Evolutionary conservation across 2,329 filamentous ascomycete species (phyloP).

Genomic region (Bretziella fagacearum): DNA sequence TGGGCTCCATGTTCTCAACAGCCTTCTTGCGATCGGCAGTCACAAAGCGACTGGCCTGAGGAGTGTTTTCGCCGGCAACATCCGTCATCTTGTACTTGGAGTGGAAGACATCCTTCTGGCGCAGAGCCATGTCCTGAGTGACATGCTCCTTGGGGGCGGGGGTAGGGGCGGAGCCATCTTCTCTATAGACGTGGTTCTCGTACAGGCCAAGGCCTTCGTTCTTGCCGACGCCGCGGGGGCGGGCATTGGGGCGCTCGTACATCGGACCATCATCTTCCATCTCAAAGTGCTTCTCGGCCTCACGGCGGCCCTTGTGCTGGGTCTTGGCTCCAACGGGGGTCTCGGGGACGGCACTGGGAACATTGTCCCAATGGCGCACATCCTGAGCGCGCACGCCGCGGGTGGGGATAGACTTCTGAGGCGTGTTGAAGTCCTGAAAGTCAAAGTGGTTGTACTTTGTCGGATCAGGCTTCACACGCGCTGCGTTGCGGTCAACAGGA

Average conservation of each 20-base stretch:
- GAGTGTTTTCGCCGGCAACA: slow-evolving; percentile 35
- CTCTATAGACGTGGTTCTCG: slow-evolving; percentile 55
- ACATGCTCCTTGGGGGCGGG: slow-evolving; percentile 23
- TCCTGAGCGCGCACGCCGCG: slow-evolving; percentile 49
- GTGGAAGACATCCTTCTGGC: slow-evolving; percentile 50
- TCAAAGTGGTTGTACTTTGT: slow-evolving; percentile 14
- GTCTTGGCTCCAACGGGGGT: slow-evolving; percentile 39
- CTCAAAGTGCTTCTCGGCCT: slow-evolving; percentile 70
- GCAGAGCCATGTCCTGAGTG: slow-evolving; percentile 10
- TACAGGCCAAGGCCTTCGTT: slow-evolving; percentile 36
- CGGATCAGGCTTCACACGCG: slow-evolving; percentile 11
- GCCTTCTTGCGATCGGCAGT: slow-evolving; percentile 48
- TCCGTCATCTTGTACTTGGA: slow-evolving; percentile 64
- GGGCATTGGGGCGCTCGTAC: slow-evolving; percentile 32
- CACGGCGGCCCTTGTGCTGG: slow-evolving; percentile 52
- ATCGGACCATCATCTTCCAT: slow-evolving; percentile 47
- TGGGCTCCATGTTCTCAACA: slow-evolving; percentile 55
- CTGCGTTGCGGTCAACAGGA: slow-evolving; percentile 19
- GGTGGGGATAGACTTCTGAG: slow-evolving; percentile 48
- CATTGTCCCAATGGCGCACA: slow-evolving; percentile 62
- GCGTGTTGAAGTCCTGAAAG: slow-evolving; percentile 77
- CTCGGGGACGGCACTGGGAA: slow-evolving; percentile 31
- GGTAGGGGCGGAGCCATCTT: slow-evolving; percentile 29
- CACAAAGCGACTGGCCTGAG: slow-evolving; percentile 27
- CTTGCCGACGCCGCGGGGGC: slow-evolving; percentile 49